These are phyloP conservation scores for Cymbopogon citratus DNA, from an alignment of 176 grass and related monocot species.

Conservation along the genomic window DNA sequence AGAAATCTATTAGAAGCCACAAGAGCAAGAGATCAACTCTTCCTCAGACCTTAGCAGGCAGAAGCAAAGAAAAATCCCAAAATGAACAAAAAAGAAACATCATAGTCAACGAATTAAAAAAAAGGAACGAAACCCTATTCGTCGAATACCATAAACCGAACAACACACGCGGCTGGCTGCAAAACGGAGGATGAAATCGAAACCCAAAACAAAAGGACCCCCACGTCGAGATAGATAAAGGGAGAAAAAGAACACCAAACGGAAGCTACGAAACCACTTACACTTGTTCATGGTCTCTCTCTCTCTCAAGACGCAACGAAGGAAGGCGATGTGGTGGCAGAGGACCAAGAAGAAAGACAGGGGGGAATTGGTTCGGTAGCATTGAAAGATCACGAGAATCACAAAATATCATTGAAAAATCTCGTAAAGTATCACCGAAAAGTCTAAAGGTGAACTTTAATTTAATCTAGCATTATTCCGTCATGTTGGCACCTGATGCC, in stretches of 20 bases:
- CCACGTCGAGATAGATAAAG: not conserved
- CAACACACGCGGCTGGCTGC: not conserved
- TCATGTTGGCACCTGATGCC: too few species aligned
- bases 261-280: not conserved
- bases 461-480: too few species aligned
- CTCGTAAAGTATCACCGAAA: too few species aligned
- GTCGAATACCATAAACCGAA: not conserved
- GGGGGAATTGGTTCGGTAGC: too few species aligned
- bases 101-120: not conserved
- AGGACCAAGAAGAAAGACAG: too few species aligned
- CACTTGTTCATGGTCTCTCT: constrained; percentile 73
- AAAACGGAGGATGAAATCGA: not conserved
- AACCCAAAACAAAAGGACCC: not conserved
- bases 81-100: not conserved
- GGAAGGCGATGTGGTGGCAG: too few species aligned
- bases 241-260: not conserved
- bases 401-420: too few species aligned
- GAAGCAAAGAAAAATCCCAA: not conserved
- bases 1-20: not conserved
- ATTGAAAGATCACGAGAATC: too few species aligned
- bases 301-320: too few species aligned
- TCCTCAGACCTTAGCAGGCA: not conserved
- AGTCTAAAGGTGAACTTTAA: too few species aligned
- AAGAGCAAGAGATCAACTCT: not conserved
- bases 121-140: not conserved